Conservation (phyloP, 2,329 filamentous ascomycete genomes). For the Tolypocladium ovalisporum region DNA sequence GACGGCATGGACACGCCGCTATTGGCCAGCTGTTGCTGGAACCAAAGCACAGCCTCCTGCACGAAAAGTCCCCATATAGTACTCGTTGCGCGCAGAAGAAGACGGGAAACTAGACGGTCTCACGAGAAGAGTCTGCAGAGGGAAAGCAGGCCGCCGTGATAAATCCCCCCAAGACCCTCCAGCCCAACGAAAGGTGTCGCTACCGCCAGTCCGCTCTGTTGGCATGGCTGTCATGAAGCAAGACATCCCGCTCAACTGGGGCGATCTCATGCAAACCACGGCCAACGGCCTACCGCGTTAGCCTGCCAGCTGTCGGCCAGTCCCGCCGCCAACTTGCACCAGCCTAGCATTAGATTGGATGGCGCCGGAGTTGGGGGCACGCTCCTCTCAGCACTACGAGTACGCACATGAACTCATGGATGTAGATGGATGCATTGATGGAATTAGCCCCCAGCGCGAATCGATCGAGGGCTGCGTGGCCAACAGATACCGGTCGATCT, state of each 20-base stretch:
- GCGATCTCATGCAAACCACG: background rate
- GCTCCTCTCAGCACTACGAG: too few relatives aligned
- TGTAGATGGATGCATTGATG: background rate
- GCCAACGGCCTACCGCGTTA: background rate
- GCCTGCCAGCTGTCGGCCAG: background rate
- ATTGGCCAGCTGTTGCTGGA: background rate
- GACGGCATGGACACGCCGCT: background rate
- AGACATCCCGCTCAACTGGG: background rate
- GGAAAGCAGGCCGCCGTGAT: too few relatives aligned
- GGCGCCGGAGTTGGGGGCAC: too few relatives aligned
- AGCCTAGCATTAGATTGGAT: background rate
- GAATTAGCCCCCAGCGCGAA: too few relatives aligned
- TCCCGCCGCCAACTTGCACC: background rate
- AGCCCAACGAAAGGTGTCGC: background rate
- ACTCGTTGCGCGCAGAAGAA: background rate
- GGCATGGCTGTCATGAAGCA: background rate
- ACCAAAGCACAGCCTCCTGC: background rate
- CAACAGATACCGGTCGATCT: too few relatives aligned
- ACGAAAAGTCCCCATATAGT: background rate
- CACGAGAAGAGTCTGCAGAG: background rate
- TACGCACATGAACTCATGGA: too few relatives aligned
- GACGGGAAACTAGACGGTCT: background rate
- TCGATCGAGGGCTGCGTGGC: background rate
- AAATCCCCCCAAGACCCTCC: background rate
- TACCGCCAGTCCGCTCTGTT: background rate